Evolutionary conservation across 805 yeast species (phyloP).

Genomic region (Yarrowia sp.): DNA sequence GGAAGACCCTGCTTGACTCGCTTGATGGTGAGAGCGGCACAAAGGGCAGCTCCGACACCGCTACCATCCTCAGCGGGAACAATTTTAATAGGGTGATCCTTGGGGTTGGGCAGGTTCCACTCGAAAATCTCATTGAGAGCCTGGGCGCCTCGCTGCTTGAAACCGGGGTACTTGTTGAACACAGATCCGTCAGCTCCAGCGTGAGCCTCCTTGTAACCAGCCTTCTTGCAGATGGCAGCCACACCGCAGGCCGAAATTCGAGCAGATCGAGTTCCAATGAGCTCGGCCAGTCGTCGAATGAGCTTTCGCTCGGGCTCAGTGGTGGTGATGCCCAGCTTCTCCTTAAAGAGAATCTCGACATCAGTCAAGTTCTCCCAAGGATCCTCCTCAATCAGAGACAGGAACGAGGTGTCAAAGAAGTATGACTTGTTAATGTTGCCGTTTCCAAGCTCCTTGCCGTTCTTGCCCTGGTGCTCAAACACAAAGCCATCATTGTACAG

Average conservation of each 20-base stretch:
- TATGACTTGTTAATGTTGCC: conserved; percentile 56
- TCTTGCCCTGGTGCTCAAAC: conserved; percentile 50
- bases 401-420: conserved; percentile 84
- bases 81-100: conserved; percentile 75
- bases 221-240: conserved; percentile 88
- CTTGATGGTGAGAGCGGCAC: conserved; percentile 88
- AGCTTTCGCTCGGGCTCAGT: conserved; percentile 76
- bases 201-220: conserved; percentile 63
- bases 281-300: conserved; percentile 76
- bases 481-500: conserved; percentile 60
- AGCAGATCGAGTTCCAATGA: conserved; percentile 89
- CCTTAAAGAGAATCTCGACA: conserved; percentile 62
- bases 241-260: conserved; percentile 92
- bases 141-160: conserved; percentile 81
- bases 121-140: conserved; percentile 86
- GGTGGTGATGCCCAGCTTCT: conserved; percentile 58
- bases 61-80: conserved; percentile 97
- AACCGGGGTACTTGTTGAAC: conserved; percentile 87
- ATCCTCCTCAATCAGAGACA: conserved; percentile 84
- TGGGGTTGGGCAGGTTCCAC: conserved; percentile 53
- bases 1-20: conserved; percentile 62
- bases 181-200: conserved; percentile 98
- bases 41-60: conserved; percentile 98
- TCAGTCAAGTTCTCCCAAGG: conserved; percentile 78
- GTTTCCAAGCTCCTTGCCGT: conserved; percentile 16